Evolutionary conservation across 2,329 filamentous ascomycete genomes (phyloP), one percentile per base, ranked within the genome.

Genomic region (Xylaria sp.): DNA sequence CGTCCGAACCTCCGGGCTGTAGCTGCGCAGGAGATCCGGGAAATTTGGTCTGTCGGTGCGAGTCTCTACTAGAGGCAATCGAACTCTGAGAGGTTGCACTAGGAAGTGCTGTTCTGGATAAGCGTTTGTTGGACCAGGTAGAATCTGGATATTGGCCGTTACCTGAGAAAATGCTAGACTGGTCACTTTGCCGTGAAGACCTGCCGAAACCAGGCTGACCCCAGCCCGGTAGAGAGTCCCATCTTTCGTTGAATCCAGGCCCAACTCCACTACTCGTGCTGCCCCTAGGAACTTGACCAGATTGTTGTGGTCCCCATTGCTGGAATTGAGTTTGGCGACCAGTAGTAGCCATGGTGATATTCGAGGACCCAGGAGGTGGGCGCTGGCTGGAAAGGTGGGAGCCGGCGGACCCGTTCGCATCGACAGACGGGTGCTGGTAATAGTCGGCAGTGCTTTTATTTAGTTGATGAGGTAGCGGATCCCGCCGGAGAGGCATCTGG

Each of bases 401-500:
- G 60, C 80, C 80, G 85, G 80, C 81, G 60, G 80, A 73, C 38
- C 79, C 74, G 51, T 83, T 77, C 29, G 85, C 80, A 67, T 90
- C 88, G 74, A 90, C 87, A 54, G 85, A 85, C 41, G 93, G 92
- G 75, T 97, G 97, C 73, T 97, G 94, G 78, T 97, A 92, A 73
- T 88, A 97, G 76, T 97, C 93, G 69, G 81, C 80, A 49, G 86
- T 86, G 67, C 82, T 83, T 78, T 92, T 93, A 75, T 92, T 93
- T 55, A 96, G 79, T 72, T 96, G 92, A 76, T 95, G 91, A 29
- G 93, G 91, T 61, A 91, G 83, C 60, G 90, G 90, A 58, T 95
- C 90, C 73, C 87, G 87, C 68, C 87, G 85, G 58, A 81, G 77
- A 21, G 86, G 81, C 68, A 83, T 76, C 72, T 90, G 87, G 64